A percentile compares a stretch with the other conserved stretches of the same genome.
Conservation (phyloP, 2,329 filamentous ascomycete species). For the Microcyclospora tardicrescens region DNA sequence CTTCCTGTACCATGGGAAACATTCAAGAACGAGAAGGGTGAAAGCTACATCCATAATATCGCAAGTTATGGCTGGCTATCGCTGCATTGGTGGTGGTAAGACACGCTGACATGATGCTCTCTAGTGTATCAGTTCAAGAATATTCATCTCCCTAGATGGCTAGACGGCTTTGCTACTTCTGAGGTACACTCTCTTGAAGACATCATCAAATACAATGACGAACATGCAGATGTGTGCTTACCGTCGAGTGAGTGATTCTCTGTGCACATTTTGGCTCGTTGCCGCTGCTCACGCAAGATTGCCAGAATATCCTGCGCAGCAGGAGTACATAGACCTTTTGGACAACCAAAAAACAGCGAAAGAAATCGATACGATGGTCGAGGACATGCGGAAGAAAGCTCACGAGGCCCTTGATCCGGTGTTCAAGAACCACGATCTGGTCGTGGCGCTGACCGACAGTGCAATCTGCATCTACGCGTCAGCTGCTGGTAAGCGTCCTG, state of each 20-base stretch:
- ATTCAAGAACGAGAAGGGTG: constrained; percentile 1
- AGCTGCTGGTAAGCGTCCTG: neutral
- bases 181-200: constrained; percentile 3
- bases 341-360: neutral
- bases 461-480: constrained; percentile 1
- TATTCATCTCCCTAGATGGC: neutral
- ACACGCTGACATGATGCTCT: no score
- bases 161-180: constrained; percentile 1
- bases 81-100: no score
- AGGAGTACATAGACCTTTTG: constrained; percentile 2
- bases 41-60: constrained; percentile 2
- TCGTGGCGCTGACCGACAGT: constrained; percentile 1
- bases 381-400: neutral
- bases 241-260: neutral
- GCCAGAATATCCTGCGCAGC: neutral
- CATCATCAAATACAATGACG: constrained; percentile 4
- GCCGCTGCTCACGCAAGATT: neutral
- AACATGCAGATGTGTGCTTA: constrained; percentile 3
- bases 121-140: constrained; percentile 3
- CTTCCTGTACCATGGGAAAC: neutral
- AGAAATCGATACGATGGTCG: neutral
- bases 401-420: constrained; percentile 1
- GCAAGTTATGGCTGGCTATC: neutral
- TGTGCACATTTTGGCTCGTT: neutral
- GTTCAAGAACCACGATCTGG: constrained; percentile 1